Base-by-base conservation (phyloP, 495 filamentous ascomycete species). In the Aspergillus campestris region DNA sequence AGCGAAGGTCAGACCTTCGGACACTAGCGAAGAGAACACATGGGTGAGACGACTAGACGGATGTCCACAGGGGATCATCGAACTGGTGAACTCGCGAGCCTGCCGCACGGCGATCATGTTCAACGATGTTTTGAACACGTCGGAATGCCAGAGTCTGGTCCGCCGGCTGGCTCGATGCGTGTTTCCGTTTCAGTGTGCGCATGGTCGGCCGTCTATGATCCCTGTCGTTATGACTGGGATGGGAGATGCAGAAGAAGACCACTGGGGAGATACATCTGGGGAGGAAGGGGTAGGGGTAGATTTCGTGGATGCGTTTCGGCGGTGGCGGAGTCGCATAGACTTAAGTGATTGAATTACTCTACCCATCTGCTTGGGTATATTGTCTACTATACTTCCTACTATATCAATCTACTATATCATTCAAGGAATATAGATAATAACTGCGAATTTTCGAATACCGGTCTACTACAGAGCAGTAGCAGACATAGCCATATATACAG, bases 61-160 rank as follows among this genome's bases (percentile, higher is more conserved):
- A 32, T 91, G 87, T 52, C 89, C 89, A 0, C 69, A 77, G 41
- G 82, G 83, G 0, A 80, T 97, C n/a, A 41, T 94, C 33, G 89
- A 96, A 41, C 68, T 96, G 65, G 69, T 97, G 18, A 91, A 95
- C 53, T 94, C 88, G 5, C 79, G 89, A 33, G 86, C 92, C 7
- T 98, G 92, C 62, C 73, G 92, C 31, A 89, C 79, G 34, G 88
- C 92, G 6, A 86, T 97, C 62, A 98, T 98, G 92, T 98, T 98
- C 67, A 96, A 96, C 52, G 92, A 98, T 55, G 62, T 61, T 8
- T 58, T 97, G 36, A 74, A 69, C 1, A 44, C 68, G 1, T 72
- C 74, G 7, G 79, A 95, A 56, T 95, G 89, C 57, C 54, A 70
- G 37, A 60, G 57, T 10, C 60, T 98, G 12, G 65, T 96, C 8